Percentiles rank a stretch among this genome's conserved stretches.
These are phyloP conservation scores for Plasmodium cynomolgi DNA, from an alignment of 169 alveolate species.

Conservation along the genomic window DNA sequence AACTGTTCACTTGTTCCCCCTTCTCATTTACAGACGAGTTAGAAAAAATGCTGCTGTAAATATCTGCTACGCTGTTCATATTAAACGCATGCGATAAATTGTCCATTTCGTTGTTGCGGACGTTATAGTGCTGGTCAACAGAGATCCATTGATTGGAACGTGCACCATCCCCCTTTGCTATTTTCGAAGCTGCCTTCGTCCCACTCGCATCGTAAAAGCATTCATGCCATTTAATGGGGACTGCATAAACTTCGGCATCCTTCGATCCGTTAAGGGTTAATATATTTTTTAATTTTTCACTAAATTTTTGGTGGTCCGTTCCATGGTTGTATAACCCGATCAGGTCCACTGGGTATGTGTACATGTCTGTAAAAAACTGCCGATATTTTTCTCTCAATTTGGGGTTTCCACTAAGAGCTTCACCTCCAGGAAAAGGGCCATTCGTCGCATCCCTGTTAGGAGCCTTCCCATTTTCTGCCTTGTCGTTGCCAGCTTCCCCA, in stretches of 20 bases:
- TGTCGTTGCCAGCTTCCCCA: neutral
- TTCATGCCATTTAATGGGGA: constrained; percentile 35
- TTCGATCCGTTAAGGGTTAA: constrained; percentile 3
- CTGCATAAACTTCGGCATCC: constrained; percentile 14
- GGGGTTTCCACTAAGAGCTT: neutral
- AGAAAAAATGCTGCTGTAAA: constrained; percentile 32
- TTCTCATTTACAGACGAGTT: neutral
- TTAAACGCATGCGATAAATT: neutral
- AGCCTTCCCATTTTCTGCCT: neutral
- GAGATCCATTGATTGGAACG: neutral
- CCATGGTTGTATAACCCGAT: constrained; percentile 7
- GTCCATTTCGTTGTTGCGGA: neutral
- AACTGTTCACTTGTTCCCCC: neutral
- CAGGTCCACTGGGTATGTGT: constrained; percentile 57
- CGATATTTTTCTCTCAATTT: constrained; percentile 30
- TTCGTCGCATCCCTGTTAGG: neutral
- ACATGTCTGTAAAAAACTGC: constrained; percentile 19
- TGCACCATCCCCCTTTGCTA: neutral
- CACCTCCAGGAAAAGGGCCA: neutral
- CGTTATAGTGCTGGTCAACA: neutral
- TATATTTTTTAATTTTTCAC: neutral
- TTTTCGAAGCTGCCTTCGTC: neutral
- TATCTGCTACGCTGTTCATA: constrained; percentile 8
- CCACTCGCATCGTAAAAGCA: constrained; percentile 4
- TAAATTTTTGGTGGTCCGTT: neutral